Percentiles rank a stretch among this genome's conserved stretches.
These are phyloP conservation scores for Takashimella koratensis DNA, from an alignment of 1,284 basidiomycete species.

Conservation along the genomic window DNA sequence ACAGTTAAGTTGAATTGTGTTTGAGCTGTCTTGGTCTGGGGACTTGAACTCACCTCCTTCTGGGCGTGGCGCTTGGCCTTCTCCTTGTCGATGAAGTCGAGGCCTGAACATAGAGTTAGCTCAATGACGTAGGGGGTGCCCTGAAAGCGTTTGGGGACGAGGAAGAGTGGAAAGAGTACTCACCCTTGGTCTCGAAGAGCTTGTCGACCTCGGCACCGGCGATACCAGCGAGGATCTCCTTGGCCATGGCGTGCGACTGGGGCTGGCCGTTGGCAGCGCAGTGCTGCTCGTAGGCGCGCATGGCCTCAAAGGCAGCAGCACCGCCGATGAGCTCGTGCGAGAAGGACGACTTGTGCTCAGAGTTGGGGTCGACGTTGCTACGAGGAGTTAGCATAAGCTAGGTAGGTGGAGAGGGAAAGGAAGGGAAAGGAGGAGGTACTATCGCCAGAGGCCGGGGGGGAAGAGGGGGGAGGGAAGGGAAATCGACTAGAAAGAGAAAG, in stretches of 20 bases:
- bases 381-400: background rate
- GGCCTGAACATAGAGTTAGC: slow-evolving; percentile 20
- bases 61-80: slow-evolving; percentile 40
- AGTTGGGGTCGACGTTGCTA: background rate
- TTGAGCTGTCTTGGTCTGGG: slow-evolving; percentile 8
- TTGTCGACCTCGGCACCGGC: slow-evolving; percentile 47
- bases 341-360: background rate
- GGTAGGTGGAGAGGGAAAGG: background rate
- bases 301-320: slow-evolving; percentile 4
- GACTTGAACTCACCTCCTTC: slow-evolving; percentile 3
- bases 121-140: too few species aligned
- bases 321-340: slow-evolving; percentile 2
- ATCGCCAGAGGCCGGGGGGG: background rate
- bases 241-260: slow-evolving; percentile 33
- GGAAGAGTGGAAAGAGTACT: slow-evolving; percentile 1
- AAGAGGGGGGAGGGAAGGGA: background rate
- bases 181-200: slow-evolving; percentile 47
- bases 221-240: slow-evolving; percentile 48
- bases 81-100: slow-evolving; percentile 39
- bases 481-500: too few species aligned
- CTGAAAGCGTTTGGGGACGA: background rate
- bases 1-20: background rate
- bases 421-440: too few species aligned
- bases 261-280: background rate
- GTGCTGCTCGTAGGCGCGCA: slow-evolving; percentile 1